Evolutionary conservation across 2,329 filamentous ascomycete species (phyloP), one percentile per base, ranked within the genome.

Genomic region (Talaromyces albobiverticillius): DNA sequence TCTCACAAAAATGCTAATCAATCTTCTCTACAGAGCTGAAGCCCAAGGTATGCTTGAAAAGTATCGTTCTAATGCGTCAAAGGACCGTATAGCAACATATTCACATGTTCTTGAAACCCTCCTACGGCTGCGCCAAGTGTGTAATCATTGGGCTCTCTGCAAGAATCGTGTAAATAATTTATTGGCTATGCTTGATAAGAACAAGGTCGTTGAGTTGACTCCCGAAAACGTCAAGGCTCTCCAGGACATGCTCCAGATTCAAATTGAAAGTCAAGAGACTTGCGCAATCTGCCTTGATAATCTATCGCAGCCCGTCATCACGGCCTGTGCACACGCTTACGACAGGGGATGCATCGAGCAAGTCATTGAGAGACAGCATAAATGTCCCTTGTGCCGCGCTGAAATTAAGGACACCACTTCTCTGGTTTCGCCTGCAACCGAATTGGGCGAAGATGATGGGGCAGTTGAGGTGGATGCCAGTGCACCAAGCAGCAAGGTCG

Each of bases 91-190:
- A n/a, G n/a, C 82, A 2, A 79, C 79, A 1, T 95, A 94, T 65
- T 84, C 87, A 8, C 82, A 87, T 62, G 79, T 96, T 1, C 79
- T 96, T 10, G 90, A 95, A 70, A 82, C 91, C 14, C 79, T 96
- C 4, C 81, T 96, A 5, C 85, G 92, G 11, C 82, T 95, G 60
- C 83, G 92, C 16, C 91, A 96, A 72, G 82, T 88, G 67, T 96
- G 91, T 71, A 91, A 93, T 60, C 91, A 95, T 67, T 95, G 90
- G 89, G 86, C 87, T 8, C 80, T 96, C 10, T 90, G 89, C 64
- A 87, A 85, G 47, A 79, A 87, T 29, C 85, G 89, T 11, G 79
- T 95, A n/a, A 80, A 82, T 9, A 82, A 85, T n/a, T 79, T 95
- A 20, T 77, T 93, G 65, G 76, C 81, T 18, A 76, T 89, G 2